Base-by-base conservation (phyloP, 805 yeast genomes). In the Ogataea angusta region DNA sequence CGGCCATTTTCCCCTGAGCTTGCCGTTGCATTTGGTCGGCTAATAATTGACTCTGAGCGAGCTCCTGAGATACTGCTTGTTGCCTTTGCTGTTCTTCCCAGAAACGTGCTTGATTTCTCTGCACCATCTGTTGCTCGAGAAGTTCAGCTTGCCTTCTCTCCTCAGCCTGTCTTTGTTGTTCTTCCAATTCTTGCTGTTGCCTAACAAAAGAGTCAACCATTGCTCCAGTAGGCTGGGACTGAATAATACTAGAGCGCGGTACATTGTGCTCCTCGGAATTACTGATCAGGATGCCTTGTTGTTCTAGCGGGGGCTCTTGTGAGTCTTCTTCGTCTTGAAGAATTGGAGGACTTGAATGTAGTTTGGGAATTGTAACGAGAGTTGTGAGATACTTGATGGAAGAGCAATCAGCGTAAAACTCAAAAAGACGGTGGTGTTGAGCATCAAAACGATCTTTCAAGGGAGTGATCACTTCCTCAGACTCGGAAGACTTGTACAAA, bases 371-470 rank as follows among this genome's bases (percentile, higher is more conserved):
- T 2, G 88, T 82, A 34, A 90, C 82, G 59, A 90, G 73, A 25
- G 90, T 76, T 2, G 95, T 79, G 55, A 90, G 72, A 54, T 82
- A 87, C 59, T 84, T 83, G 46, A 91, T 78, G 0, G 91, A 78
- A 6, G 91, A 83, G 59, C 96, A 88, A 54, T 90, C 96, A 18
- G 91, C 85, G 65, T 86, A 91, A 52, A 91, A 88, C 52, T 86
- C 91, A 56, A 80, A 78, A 38, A 91, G 66, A 37, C 84, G 68
- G 39, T 74, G 67, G 52, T 80, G 84, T 60, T 88, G 95, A 14
- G 82, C 70, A 49, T 73, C 72, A 56, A 82, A 91, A 38, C 91
- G 71, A 27, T 80, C 80, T 48, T 80, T 70, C 47, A 91, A 70
- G 3, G 93, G 91, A 49, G 75, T 76, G 48, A 91, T 68, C 1